Base-by-base conservation (phyloP, 805 yeast genomes). In the Yamadazyma sp. region DNA sequence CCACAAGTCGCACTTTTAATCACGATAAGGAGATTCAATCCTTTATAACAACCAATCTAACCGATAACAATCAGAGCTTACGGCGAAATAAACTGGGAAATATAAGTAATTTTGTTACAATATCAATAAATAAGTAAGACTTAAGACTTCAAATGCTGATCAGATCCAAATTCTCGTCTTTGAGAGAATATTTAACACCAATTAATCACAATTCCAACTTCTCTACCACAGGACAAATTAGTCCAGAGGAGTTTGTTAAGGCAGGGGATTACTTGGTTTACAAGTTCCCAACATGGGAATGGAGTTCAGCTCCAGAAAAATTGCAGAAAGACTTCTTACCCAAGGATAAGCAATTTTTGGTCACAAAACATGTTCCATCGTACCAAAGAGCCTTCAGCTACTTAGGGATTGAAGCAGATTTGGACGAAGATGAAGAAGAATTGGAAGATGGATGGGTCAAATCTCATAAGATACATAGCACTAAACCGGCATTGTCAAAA, bases 281-380 rank as follows among this genome's bases (percentile, higher is more conserved):
- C 59, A 86, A 83, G 68, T 93, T 93, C 56, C 98, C 98, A 2
- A 93, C 98, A 1, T 93, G 98, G 98, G 78, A 80, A 43, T 93
- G 98, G 98, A 53, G 60, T 17, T 28, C 55, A 6, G 52, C 63
- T 35, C 63, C 71, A 21, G 52, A 56, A 33, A 48, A 39, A 29
- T 49, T 63, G 33, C 60, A 51, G 31, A 75, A 80, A 44, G 82
- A 78, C 43, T 93, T 87, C 48, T 62, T 93, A 40, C 98, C 98
- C 1, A 63, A 65, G 1, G 89, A 86, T 47, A 93, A 87, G 60
- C 98, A 93, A 62, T 86, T 74, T 47, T 63, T 93, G 27, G 85
- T 93, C 3, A 88, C 97, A 0, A 75, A 80, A 50, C 95, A 86
- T 54, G 97, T 93, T 3, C 96, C 97, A 3, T 81, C 89, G 19